These are phyloP conservation scores for Articulospora tetracladia DNA, from an alignment of 495 filamentous ascomycete species.

Conservation along the genomic window DNA sequence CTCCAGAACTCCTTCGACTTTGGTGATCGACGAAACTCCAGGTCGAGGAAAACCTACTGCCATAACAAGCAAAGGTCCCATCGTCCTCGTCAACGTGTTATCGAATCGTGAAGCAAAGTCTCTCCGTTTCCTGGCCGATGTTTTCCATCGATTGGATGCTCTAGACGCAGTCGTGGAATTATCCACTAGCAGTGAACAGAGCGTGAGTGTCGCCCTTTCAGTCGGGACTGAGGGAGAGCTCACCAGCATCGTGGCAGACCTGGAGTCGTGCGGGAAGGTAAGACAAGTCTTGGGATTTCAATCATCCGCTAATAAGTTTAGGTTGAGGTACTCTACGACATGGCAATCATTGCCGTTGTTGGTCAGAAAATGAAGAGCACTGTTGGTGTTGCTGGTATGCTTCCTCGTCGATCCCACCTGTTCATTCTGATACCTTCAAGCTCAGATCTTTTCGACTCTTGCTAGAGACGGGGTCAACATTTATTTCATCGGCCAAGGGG, in stretches of 20 bases:
- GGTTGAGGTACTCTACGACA: constrained; percentile 27
- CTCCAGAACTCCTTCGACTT: constrained; percentile 8
- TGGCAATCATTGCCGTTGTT: constrained; percentile 38
- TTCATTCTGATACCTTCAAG: constrained; percentile 21
- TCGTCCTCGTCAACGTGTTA: constrained; percentile 34
- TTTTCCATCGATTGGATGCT: constrained; percentile 31
- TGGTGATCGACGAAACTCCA: constrained; percentile 22
- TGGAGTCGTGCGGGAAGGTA: constrained; percentile 12
- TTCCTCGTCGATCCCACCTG: not conserved
- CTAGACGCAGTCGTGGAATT: constrained; percentile 34
- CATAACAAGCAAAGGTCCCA: constrained; percentile 35
- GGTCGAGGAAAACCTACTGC: constrained; percentile 34
- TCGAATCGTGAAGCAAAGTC: constrained; percentile 36
- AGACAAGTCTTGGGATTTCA: constrained; percentile 24
- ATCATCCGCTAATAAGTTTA: not conserved
- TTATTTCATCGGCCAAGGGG: constrained; percentile 38
- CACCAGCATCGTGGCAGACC: constrained; percentile 25
- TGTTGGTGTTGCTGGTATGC: constrained; percentile 34
- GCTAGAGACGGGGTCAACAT: constrained; percentile 35
- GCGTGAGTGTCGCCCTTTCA: constrained; percentile 36
- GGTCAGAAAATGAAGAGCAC: constrained; percentile 40
- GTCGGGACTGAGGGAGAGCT: constrained; percentile 25
- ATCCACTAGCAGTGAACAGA: constrained; percentile 35
- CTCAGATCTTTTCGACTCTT: constrained; percentile 35
- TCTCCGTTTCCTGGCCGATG: constrained; percentile 33